Evolutionary conservation across 768 basidiomycete genomes (phyloP).

Genomic region (Phanerochaete carnosa): DNA sequence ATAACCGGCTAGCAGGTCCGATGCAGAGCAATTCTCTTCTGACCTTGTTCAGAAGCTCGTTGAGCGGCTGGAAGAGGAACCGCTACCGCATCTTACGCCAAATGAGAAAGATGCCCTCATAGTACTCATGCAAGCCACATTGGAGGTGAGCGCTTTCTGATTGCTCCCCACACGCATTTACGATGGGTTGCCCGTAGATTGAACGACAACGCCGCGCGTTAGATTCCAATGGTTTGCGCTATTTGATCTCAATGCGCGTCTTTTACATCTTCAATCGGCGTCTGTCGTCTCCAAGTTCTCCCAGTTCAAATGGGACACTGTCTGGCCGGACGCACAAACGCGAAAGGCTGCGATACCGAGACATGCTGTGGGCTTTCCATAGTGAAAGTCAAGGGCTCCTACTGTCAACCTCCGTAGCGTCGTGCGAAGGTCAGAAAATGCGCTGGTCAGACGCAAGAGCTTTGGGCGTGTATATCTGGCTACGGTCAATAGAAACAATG

Average conservation of each 20-base stretch:
- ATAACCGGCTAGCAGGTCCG: slow-evolving; percentile 32
- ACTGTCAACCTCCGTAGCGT: slow-evolving; percentile 60
- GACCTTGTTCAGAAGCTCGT: slow-evolving; percentile 58
- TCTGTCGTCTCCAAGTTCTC: slow-evolving; percentile 46
- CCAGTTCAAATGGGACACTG: slow-evolving; percentile 37
- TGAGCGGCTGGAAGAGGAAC: slow-evolving; percentile 55
- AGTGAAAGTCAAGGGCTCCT: slow-evolving; percentile 91
- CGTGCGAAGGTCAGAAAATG: slow-evolving; percentile 79
- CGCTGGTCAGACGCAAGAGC: slow-evolving; percentile 85
- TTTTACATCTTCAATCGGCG: slow-evolving; percentile 84
- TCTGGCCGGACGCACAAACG: slow-evolving; percentile 54
- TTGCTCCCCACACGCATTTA: not conserved
- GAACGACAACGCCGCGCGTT: slow-evolving; percentile 89
- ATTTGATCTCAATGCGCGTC: slow-evolving; percentile 88
- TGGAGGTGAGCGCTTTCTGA: slow-evolving; percentile 52
- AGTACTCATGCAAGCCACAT: slow-evolving; percentile 81
- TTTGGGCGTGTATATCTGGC: slow-evolving; percentile 85
- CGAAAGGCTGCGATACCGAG: slow-evolving; percentile 84
- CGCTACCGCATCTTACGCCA: slow-evolving; percentile 67
- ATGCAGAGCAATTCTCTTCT: slow-evolving; percentile 59
- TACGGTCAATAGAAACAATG: slow-evolving; percentile 73
- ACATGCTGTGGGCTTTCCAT: slow-evolving; percentile 96
- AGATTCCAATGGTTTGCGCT: slow-evolving; percentile 90
- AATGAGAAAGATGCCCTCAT: slow-evolving; percentile 84
- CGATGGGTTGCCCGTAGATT: slow-evolving; percentile 45